These are phyloP conservation scores for Dalbergia oliveri DNA, from an alignment of 306 rosid species.

Conservation along the genomic window DNA sequence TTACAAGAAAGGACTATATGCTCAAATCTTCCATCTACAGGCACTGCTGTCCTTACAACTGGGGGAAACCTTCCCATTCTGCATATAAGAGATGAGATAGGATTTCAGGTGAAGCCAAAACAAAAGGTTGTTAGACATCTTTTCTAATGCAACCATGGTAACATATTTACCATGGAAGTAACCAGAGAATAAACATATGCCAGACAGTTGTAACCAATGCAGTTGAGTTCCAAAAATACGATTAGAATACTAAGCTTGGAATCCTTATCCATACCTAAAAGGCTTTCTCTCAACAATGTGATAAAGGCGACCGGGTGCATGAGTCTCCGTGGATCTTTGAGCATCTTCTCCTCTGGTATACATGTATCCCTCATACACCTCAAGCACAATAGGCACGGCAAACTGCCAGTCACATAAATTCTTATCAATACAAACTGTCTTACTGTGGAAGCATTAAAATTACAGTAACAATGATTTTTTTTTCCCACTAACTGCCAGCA, in stretches of 20 bases:
- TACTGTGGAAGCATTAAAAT: neutral
- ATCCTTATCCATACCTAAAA: conserved; percentile 64
- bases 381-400: conserved; percentile 87
- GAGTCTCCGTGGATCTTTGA: conserved; percentile 95
- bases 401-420: conserved; percentile 58
- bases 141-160: neutral
- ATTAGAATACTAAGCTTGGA: conserved; percentile 17
- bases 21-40: conserved; percentile 95
- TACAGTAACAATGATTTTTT: conserved; percentile 1
- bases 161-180: conserved; percentile 26
- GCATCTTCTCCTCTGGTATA: conserved; percentile 79
- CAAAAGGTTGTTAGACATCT: neutral
- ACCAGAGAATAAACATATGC: conserved; percentile 19
- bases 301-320: conserved; percentile 95
- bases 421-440: conserved; percentile 20
- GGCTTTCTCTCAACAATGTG: conserved; percentile 96
- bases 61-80: conserved; percentile 91
- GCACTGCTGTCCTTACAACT: conserved; percentile 90
- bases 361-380: conserved; percentile 92
- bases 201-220: neutral
- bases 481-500: neutral
- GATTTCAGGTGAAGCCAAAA: conserved; percentile 20
- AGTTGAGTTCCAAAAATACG: neutral
- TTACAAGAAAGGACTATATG: conserved; percentile 94
- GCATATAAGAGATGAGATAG: conserved; percentile 40